Conservation (phyloP, 2,329 filamentous ascomycete species). For the Beauveria rudraprayagi region DNA sequence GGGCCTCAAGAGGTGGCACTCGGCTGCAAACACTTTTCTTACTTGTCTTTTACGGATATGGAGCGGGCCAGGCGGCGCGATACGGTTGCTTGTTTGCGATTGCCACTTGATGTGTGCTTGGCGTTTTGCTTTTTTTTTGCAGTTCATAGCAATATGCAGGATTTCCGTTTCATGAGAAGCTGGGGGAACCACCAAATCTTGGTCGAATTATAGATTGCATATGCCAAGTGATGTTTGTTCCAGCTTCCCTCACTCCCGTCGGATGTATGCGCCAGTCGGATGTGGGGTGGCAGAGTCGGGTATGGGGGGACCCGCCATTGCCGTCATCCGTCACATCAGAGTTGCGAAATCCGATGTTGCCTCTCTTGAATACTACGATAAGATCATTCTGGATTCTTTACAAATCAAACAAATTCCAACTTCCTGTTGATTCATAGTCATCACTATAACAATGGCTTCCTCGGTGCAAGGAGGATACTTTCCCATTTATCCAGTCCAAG, state of each 20-base stretch:
- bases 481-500: slow-evolving; percentile 24
- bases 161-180: background rate
- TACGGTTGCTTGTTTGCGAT: background rate
- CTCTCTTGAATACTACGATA: background rate
- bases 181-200: background rate
- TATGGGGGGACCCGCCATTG: slow-evolving; percentile 2
- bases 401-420: background rate
- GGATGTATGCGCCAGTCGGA: background rate
- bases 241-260: background rate
- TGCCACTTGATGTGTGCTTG: background rate
- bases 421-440: background rate
- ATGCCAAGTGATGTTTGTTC: background rate
- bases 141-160: background rate
- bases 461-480: slow-evolving; percentile 20
- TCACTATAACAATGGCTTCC: background rate
- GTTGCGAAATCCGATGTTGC: background rate
- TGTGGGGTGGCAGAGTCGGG: slow-evolving; percentile 1
- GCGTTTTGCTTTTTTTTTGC: background rate
- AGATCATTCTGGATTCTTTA: background rate
- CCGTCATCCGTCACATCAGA: background rate
- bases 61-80: background rate
- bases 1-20: background rate
- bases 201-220: background rate
- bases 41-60: background rate
- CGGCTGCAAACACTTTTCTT: background rate